Percentiles rank a stretch among this genome's conserved stretches.
Evolutionary conservation across 129 eudicot species (phyloP).

Genomic region (Flaveria brownii): DNA sequence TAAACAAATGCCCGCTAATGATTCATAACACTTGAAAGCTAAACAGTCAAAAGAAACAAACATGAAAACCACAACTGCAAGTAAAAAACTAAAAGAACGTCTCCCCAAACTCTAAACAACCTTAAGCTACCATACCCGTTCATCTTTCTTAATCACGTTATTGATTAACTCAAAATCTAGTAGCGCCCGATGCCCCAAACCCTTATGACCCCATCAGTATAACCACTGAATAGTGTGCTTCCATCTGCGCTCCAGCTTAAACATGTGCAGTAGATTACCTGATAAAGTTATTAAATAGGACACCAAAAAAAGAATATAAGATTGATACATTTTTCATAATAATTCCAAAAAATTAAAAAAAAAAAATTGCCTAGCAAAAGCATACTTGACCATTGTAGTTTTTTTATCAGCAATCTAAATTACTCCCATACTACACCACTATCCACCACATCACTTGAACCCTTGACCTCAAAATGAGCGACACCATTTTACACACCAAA

Average conservation of each 20-base stretch:
- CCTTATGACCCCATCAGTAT: constrained; percentile 62
- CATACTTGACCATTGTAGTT: no score
- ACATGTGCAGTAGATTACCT: constrained; percentile 70
- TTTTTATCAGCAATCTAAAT: no score
- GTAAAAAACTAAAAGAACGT: background rate
- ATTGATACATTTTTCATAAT: background rate
- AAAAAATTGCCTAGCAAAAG: no score
- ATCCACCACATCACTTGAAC: background rate
- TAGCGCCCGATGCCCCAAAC: constrained; percentile 68
- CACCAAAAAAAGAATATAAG: background rate
- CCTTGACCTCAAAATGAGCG: background rate
- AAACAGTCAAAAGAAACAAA: background rate
- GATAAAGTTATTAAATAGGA: background rate
- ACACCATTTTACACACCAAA: background rate
- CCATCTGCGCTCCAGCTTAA: constrained; percentile 77
- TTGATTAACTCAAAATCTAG: constrained; percentile 14
- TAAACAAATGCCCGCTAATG: background rate
- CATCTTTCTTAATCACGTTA: background rate
- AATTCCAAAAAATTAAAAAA: no score
- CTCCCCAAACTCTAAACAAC: background rate
- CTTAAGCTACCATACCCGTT: background rate
- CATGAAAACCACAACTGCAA: background rate
- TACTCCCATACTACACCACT: no score
- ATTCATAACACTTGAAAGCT: background rate
- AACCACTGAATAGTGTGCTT: constrained; percentile 69